Base-by-base conservation (phyloP, 1,284 basidiomycete genomes). In the Mycena citricolor region DNA sequence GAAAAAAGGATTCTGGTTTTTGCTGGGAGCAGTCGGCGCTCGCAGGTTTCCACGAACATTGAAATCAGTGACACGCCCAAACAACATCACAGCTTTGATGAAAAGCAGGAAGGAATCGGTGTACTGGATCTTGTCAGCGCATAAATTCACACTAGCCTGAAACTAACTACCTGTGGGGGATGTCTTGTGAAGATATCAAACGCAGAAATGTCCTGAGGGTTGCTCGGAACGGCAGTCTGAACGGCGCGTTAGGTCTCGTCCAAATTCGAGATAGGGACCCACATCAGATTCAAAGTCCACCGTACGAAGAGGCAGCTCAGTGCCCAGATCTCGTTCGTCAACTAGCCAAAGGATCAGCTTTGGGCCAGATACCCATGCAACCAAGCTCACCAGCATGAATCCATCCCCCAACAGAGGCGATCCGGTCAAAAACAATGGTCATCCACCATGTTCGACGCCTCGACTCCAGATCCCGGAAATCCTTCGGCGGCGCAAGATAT, bases 391-490 rank as follows among this genome's bases (percentile, higher is more conserved):
- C 51, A 12, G 79, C 81, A 58, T 90, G 87, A 35, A 89, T 74
- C 88, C 88, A 90, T n/a, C 88, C 87, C 30, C 87, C 88, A n/a
- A 89, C 81, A 16, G 86, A 88, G 14, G 82, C 51, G 34, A 89
- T 86, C 22, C 87, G 82, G 63, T 90, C 87, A 59, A 90, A 89
- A 43, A 89, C 67, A 31, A 90, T 79, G 10, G 86, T 81, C 83
- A 89, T 89, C 87, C 87, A 90, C 88, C 88, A 90, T 12, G 86
- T 85, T 44, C 88, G 73, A 41, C 88, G 72, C 50, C 88, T 72
- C 32, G 77, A 79, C 63, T 90, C 87, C 40, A 90, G 63, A 49
- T 90, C 88, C 24, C 76, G 74, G 36, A 78, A 62, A 58, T 84
- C 83, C 59, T 77, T 85, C 0, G 86, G 87, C 20, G 87, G 84